Conservation (phyloP, 805 yeast genomes). For the Brettanomyces custersianus region DNA sequence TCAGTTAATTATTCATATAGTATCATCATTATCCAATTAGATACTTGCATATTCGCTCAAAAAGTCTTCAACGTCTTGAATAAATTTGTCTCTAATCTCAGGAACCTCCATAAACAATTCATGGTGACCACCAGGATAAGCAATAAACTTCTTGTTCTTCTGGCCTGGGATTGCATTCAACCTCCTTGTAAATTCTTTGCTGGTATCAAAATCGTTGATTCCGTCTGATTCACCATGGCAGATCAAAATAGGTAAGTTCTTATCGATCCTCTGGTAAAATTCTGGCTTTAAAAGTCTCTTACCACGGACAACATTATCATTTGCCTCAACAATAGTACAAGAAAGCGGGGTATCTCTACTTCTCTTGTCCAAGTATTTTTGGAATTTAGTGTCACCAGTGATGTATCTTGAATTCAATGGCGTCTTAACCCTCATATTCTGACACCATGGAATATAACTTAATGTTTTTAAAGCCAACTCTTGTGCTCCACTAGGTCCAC, state of each 20-base stretch:
- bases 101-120: conserved; percentile 38
- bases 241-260: conserved; percentile 41
- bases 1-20: too few species aligned
- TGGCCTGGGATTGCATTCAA: conserved; percentile 15
- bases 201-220: conserved; percentile 45
- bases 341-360: conserved; percentile 34
- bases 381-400: conserved; percentile 40
- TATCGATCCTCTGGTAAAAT: conserved; percentile 27
- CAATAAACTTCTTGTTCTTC: conserved; percentile 20
- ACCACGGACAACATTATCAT: conserved; percentile 62
- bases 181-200: conserved; percentile 32
- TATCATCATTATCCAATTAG: too few species aligned
- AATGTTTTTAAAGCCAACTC: conserved; percentile 33
- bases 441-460: conserved; percentile 38
- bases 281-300: conserved; percentile 33
- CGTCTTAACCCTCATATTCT: conserved; percentile 36
- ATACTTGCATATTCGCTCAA: too few species aligned
- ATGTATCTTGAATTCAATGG: conserved; percentile 45
- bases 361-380: conserved; percentile 34
- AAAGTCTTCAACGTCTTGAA: conserved; percentile 31
- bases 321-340: conserved; percentile 46
- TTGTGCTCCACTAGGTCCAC: conserved; percentile 42
- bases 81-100: conserved; percentile 37
- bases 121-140: conserved; percentile 32
- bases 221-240: conserved; percentile 58